These are phyloP conservation scores for Trametes hirsuta DNA, from an alignment of 1,284 basidiomycete genomes.

Conservation along the genomic window DNA sequence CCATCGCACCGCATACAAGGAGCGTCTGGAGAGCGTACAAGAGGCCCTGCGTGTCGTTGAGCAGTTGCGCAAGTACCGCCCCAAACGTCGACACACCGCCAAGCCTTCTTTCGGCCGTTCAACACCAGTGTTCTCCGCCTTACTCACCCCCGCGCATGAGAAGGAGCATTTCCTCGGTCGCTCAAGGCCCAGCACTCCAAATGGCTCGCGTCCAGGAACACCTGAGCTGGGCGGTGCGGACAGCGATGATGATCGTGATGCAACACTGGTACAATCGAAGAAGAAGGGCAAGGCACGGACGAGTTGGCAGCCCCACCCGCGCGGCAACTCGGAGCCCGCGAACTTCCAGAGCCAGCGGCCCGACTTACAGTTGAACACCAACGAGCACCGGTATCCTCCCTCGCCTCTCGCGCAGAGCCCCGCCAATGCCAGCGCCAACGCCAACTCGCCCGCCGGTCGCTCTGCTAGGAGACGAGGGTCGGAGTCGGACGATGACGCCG, in stretches of 20 bases:
- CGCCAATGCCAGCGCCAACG: conserved; percentile 14
- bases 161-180: conserved; percentile 30
- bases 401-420: conserved; percentile 24
- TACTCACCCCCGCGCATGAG: conserved; percentile 36
- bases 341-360: conserved; percentile 13
- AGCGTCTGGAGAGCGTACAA: conserved; percentile 65
- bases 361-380: conserved; percentile 12
- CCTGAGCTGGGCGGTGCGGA: conserved; percentile 28
- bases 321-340: conserved; percentile 12
- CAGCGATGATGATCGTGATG: conserved; percentile 28
- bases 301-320: conserved; percentile 9
- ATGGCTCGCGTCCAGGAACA: conserved; percentile 22
- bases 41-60: conserved; percentile 67
- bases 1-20: conserved; percentile 76
- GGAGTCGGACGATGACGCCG: conserved; percentile 30
- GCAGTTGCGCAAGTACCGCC: conserved; percentile 69
- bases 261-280: conserved; percentile 24
- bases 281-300: conserved; percentile 31
- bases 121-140: conserved; percentile 29
- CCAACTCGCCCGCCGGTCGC: conserved; percentile 8
- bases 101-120: conserved; percentile 33
- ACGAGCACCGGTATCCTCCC: conserved; percentile 24
- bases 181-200: conserved; percentile 18
- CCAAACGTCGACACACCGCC: conserved; percentile 44
- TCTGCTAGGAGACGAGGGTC: conserved; percentile 10